Evolutionary conservation across 768 basidiomycete genomes (phyloP).

Genomic region (Saitozyma podzolica): DNA sequence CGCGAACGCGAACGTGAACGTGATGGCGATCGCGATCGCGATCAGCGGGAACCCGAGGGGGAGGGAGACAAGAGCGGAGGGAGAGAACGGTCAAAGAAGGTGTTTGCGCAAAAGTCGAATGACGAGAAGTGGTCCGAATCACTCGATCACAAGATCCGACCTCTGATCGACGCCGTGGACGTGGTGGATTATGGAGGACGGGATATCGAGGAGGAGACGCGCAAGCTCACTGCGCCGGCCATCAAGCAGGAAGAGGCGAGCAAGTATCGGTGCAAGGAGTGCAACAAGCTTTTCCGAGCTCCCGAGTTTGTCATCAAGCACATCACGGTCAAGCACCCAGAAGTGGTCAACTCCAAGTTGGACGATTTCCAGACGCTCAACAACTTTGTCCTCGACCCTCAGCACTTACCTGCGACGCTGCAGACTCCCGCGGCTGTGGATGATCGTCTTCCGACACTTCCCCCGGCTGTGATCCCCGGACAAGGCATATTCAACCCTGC

Average conservation of each 20-base stretch:
- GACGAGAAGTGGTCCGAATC: slow-evolving; percentile 88
- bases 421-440: slow-evolving; percentile 49
- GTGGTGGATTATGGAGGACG: slow-evolving; percentile 86
- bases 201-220: slow-evolving; percentile 63
- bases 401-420: slow-evolving; percentile 61
- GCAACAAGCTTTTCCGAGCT: slow-evolving; percentile 96
- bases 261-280: slow-evolving; percentile 91
- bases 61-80: slow-evolving; percentile 38
- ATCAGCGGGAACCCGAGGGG: slow-evolving; percentile 15
- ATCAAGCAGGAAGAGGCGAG: slow-evolving; percentile 96
- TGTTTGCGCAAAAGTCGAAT: slow-evolving; percentile 40
- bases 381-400: slow-evolving; percentile 93
- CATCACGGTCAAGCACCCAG: slow-evolving; percentile 88
- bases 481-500: slow-evolving; percentile 14
- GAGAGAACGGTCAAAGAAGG: slow-evolving; percentile 34
- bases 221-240: slow-evolving; percentile 71
- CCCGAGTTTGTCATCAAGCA: slow-evolving; percentile 97
- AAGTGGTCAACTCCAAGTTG: slow-evolving; percentile 70
- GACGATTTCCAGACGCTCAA: slow-evolving; percentile 93
- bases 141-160: slow-evolving; percentile 80
- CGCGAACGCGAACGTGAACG: slow-evolving; percentile 9
- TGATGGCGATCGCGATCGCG: not conserved
- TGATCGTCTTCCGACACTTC: slow-evolving; percentile 46
- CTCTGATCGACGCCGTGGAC: slow-evolving; percentile 79
- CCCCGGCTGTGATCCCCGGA: slow-evolving; percentile 1